Percentiles rank a stretch among this genome's conserved stretches.
phyloP scores from a whole-genome alignment of 1,284 basidiomycete genomes.

The Coniferiporia sulphurascens region DNA sequence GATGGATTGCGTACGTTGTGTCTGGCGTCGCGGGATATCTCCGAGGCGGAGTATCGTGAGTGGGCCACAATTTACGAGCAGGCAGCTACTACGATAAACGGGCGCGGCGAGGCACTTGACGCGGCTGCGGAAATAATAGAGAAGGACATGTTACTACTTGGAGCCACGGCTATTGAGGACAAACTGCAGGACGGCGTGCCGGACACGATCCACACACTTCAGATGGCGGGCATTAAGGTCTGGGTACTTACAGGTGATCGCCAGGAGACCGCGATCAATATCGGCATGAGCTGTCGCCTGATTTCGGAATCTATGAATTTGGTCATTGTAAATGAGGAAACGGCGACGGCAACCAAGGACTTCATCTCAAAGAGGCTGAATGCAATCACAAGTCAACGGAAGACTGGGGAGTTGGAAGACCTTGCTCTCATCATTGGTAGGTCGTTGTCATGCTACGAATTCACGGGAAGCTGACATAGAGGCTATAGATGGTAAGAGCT shows the following conservation, averaged over 20 bases:
- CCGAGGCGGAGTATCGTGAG: slow-evolving; percentile 85
- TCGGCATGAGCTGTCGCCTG: slow-evolving; percentile 93
- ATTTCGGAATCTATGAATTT: slow-evolving; percentile 99
- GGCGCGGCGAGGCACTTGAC: slow-evolving; percentile 91
- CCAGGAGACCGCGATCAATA: slow-evolving; percentile 99
- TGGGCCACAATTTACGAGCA: slow-evolving; percentile 89
- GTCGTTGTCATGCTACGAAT: slow-evolving; percentile 19
- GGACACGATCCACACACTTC: slow-evolving; percentile 95
- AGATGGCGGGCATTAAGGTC: slow-evolving; percentile 98
- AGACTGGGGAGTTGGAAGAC: slow-evolving; percentile 89
- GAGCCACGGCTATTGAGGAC: slow-evolving; percentile 98
- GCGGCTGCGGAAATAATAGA: slow-evolving; percentile 95
- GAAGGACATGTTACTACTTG: slow-evolving; percentile 87
- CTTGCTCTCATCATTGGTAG: slow-evolving; percentile 91
- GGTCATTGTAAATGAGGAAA: slow-evolving; percentile 93
- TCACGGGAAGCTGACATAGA: neutral
- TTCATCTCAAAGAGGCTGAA: slow-evolving; percentile 85
- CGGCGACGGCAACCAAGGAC: slow-evolving; percentile 75
- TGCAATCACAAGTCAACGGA: slow-evolving; percentile 91
- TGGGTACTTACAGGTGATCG: slow-evolving; percentile 98
- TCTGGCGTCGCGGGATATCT: slow-evolving; percentile 88
- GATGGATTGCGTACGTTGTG: slow-evolving; percentile 97
- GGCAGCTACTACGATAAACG: slow-evolving; percentile 90
- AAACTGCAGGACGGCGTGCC: slow-evolving; percentile 98
- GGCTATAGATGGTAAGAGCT: slow-evolving; percentile 85